Evolutionary conservation across 495 filamentous ascomycete genomes (phyloP).

Genomic region (Neurospora sp.): DNA sequence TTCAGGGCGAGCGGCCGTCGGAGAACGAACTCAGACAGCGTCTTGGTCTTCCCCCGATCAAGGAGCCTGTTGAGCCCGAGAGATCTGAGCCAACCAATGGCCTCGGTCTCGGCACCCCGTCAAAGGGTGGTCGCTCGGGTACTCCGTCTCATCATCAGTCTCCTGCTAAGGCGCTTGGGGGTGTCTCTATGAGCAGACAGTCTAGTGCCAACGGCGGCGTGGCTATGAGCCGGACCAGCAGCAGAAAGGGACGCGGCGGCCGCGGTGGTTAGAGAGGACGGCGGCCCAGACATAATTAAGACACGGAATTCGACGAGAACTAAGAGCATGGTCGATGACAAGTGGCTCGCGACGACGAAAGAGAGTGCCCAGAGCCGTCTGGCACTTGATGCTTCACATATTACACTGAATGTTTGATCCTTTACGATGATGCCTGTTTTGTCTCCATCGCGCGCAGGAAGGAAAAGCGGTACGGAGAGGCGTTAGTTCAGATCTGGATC

Average conservation of each 20-base stretch:
- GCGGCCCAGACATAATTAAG: background rate
- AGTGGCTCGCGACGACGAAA: background rate
- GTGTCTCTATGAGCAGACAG: conserved; percentile 40
- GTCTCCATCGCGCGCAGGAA: background rate
- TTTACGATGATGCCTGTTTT: background rate
- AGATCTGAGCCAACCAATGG: background rate
- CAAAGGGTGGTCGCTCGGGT: conserved; percentile 17
- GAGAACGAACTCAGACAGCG: conserved; percentile 33
- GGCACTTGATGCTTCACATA: background rate
- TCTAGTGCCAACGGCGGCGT: conserved; percentile 35
- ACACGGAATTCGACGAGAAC: background rate
- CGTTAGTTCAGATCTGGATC: background rate
- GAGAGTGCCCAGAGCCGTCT: background rate
- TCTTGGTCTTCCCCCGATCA: conserved; percentile 27
- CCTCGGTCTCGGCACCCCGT: conserved; percentile 10
- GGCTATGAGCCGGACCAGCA: conserved; percentile 40
- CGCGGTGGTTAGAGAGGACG: conserved; percentile 10
- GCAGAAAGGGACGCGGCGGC: conserved; percentile 22
- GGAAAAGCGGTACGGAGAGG: background rate
- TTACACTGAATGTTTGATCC: background rate
- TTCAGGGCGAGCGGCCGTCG: conserved; percentile 31
- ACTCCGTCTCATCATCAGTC: conserved; percentile 16
- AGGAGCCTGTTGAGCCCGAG: conserved; percentile 23
- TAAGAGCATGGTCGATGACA: background rate
- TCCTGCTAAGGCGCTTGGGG: conserved; percentile 20